phyloP scores from a whole-genome alignment of 331 rosid species.

The Phaseolus coccineus region DNA sequence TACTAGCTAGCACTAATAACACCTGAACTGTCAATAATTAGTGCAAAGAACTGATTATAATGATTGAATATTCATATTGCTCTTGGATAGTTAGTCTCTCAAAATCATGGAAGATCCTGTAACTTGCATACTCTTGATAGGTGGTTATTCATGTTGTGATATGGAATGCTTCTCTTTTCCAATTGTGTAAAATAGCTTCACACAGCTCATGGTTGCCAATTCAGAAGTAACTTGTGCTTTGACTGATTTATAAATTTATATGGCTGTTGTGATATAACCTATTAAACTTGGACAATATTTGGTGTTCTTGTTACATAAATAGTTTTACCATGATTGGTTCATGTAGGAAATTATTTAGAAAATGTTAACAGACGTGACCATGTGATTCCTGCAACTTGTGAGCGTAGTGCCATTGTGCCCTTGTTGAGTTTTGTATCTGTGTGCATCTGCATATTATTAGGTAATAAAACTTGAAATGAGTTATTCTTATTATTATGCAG shows the following conservation, averaged over 20 bases:
- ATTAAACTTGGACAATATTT: not conserved
- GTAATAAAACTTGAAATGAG: not conserved
- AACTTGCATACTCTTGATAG: not conserved
- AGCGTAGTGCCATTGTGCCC: not conserved
- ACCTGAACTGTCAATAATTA: not conserved
- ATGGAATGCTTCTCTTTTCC: not conserved
- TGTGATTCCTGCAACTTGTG: not conserved
- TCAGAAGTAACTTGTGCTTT: not conserved
- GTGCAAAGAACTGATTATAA: not conserved
- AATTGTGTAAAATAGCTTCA: not conserved
- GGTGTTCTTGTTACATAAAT: not conserved
- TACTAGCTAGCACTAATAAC: not conserved
- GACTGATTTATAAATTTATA: not conserved
- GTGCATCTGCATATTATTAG: not conserved
- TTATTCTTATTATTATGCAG: conserved; percentile 36
- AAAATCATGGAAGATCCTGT: not conserved
- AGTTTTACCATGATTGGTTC: not conserved
- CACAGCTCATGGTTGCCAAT: not conserved
- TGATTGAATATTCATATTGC: not conserved
- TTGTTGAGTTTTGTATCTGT: not conserved
- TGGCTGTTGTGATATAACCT: not conserved
- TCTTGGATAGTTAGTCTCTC: not conserved
- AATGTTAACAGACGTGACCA: not conserved
- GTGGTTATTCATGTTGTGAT: not conserved
- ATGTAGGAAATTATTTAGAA: not conserved